phyloP scores from a whole-genome alignment of 2,329 filamentous ascomycete species.

The Fusarium tjaetaba region DNA sequence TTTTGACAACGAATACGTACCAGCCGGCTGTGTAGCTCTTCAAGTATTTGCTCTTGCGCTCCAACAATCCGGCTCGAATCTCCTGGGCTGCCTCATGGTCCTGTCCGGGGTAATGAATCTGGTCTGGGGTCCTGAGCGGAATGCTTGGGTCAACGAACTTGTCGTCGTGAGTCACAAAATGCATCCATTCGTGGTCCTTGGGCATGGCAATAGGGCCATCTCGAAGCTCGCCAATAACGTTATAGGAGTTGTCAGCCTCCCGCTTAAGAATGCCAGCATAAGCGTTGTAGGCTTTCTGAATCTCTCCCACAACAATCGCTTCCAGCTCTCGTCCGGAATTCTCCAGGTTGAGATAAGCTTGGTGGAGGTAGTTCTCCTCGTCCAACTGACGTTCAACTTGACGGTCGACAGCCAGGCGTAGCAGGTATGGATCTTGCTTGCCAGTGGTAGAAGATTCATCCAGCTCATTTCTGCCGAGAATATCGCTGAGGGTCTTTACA shows the following conservation, averaged over 20 bases:
- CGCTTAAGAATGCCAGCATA: slow-evolving; percentile 91
- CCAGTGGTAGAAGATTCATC: slow-evolving; percentile 78
- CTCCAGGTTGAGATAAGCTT: slow-evolving; percentile 95
- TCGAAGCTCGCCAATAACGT: slow-evolving; percentile 81
- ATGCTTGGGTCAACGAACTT: slow-evolving; percentile 88
- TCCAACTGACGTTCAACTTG: slow-evolving; percentile 93
- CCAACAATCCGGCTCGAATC: slow-evolving; percentile 88
- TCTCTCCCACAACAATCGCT: slow-evolving; percentile 95
- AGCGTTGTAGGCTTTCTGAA: slow-evolving; percentile 97
- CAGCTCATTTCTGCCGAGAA: slow-evolving; percentile 79
- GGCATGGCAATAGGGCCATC: slow-evolving; percentile 90
- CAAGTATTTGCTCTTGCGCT: slow-evolving; percentile 98
- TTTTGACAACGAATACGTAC: slow-evolving; percentile 59
- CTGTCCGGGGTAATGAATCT: slow-evolving; percentile 91
- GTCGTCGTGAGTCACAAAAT: slow-evolving; percentile 82
- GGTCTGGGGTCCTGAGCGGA: slow-evolving; percentile 79
- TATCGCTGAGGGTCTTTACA: slow-evolving; percentile 83
- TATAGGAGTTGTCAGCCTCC: slow-evolving; percentile 84
- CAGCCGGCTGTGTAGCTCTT: slow-evolving; percentile 97
- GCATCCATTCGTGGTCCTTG: slow-evolving; percentile 90
- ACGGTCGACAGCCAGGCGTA: slow-evolving; percentile 85
- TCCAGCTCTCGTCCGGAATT: slow-evolving; percentile 94
- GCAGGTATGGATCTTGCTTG: slow-evolving; percentile 91
- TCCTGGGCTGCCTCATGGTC: slow-evolving; percentile 84
- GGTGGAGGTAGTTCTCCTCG: slow-evolving; percentile 96